Conservation (phyloP, 306 rosid genomes). For the Lupinus albus region DNA sequence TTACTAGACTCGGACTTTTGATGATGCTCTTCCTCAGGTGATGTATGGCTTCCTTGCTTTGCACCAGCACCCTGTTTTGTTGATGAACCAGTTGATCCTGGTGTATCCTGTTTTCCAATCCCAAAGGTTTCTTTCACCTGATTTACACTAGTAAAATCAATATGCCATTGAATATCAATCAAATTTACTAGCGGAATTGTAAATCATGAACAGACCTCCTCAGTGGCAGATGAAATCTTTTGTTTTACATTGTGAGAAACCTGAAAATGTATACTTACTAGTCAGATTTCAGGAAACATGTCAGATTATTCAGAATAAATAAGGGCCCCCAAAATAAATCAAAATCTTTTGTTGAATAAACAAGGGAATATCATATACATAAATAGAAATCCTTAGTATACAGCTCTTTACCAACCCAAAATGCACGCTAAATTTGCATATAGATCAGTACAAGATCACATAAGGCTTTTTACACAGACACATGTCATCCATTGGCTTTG, state of each 20-base stretch:
- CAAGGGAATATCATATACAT: slow-evolving; percentile 21
- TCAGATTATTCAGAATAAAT: slow-evolving; percentile 34
- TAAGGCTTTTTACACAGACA: slow-evolving; percentile 18
- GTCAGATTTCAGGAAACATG: slow-evolving; percentile 20
- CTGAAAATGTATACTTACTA: slow-evolving; percentile 45
- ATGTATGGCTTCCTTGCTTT: slow-evolving; percentile 49
- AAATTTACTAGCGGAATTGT: slow-evolving; percentile 4
- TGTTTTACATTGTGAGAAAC: slow-evolving; percentile 82
- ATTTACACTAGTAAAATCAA: slow-evolving; percentile 33
- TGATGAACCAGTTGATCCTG: slow-evolving; percentile 59
- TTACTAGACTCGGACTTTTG: slow-evolving; percentile 51
- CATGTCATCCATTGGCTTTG: slow-evolving; percentile 31
- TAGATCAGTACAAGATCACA: slow-evolving; percentile 10
- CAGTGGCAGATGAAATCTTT: slow-evolving; percentile 83
- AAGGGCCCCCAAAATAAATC: slow-evolving; percentile 7
- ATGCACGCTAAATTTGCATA: background rate
- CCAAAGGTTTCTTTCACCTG: slow-evolving; percentile 83
- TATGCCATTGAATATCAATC: slow-evolving; percentile 31
- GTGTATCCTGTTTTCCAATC: slow-evolving; percentile 64
- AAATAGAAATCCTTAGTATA: slow-evolving; percentile 1
- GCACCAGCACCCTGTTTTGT: slow-evolving; percentile 51
- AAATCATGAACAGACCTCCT: slow-evolving; percentile 63
- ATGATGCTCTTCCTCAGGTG: slow-evolving; percentile 51
- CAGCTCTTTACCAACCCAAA: background rate
- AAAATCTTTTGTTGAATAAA: slow-evolving; percentile 8